Percentiles rank a stretch among this genome's conserved stretches.
These are phyloP conservation scores for Fusarium acutatum DNA, from an alignment of 2,329 filamentous ascomycete genomes.

Conservation along the genomic window DNA sequence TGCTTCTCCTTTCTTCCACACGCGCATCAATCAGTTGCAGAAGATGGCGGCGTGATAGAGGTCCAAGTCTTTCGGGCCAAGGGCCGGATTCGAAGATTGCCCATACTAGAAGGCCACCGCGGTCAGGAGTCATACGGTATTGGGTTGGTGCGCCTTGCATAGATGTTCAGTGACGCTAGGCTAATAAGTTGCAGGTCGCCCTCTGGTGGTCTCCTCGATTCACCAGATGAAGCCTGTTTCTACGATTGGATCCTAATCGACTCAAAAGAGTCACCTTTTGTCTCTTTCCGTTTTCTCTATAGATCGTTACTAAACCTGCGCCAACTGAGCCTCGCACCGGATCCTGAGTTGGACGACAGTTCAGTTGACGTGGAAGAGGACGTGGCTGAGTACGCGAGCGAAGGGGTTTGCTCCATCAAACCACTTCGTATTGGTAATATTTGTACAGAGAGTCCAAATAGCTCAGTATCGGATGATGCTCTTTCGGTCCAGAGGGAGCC, in stretches of 20 bases:
- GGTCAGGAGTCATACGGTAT: constrained; percentile 62
- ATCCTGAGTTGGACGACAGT: background rate
- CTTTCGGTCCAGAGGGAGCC: background rate
- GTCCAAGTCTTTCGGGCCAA: constrained; percentile 62
- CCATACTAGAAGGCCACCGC: constrained; percentile 54
- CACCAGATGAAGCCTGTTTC: constrained; percentile 59
- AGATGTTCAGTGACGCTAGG: no score
- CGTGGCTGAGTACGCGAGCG: background rate
- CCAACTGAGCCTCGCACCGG: constrained; percentile 58
- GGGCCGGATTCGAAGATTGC: constrained; percentile 54
- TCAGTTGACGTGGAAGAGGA: background rate
- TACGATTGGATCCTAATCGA: constrained; percentile 64
- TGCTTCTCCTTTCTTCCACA: constrained; percentile 59
- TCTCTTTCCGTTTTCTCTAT: constrained; percentile 65
- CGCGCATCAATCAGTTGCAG: constrained; percentile 51
- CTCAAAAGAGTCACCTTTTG: constrained; percentile 60
- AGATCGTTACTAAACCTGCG: constrained; percentile 60
- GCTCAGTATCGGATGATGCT: background rate
- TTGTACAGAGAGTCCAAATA: background rate
- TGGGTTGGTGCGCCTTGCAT: constrained; percentile 51
- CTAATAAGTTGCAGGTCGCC: constrained; percentile 53
- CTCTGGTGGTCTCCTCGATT: constrained; percentile 62
- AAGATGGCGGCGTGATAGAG: constrained; percentile 65
- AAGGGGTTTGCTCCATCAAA: background rate
- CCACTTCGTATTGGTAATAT: background rate